Percentiles rank a stretch among this genome's conserved stretches.
phyloP scores from a whole-genome alignment of 805 yeast genomes.

The Nematodospora valgi region DNA sequence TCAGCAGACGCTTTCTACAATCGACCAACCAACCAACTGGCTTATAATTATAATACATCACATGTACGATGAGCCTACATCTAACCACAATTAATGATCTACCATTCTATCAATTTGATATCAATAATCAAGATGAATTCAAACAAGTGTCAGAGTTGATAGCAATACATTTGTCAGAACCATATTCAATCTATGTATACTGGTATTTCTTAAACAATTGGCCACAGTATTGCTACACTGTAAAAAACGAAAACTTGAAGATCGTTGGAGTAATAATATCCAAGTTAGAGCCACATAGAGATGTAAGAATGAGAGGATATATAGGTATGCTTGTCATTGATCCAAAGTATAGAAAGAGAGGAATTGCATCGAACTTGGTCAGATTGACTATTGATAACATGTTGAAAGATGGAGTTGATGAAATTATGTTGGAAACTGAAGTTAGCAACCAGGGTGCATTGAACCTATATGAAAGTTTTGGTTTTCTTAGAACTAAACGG shows the following conservation, averaged over 20 bases:
- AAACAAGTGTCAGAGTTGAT: slow-evolving; percentile 54
- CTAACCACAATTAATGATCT: slow-evolving; percentile 16
- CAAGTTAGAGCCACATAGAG: slow-evolving; percentile 73
- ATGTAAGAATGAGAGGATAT: slow-evolving; percentile 77
- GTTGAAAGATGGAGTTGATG: slow-evolving; percentile 72
- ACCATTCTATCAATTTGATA: slow-evolving; percentile 22
- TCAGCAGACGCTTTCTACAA: no score
- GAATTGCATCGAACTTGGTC: slow-evolving; percentile 78
- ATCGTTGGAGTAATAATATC: slow-evolving; percentile 85
- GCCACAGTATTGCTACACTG: slow-evolving; percentile 80
- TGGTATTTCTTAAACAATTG: slow-evolving; percentile 85
- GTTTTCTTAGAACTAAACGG: slow-evolving; percentile 71
- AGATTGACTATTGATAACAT: slow-evolving; percentile 59
- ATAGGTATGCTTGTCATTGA: slow-evolving; percentile 95
- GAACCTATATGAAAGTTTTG: slow-evolving; percentile 66
- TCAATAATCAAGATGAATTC: slow-evolving; percentile 37
- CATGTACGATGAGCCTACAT: slow-evolving; percentile 9
- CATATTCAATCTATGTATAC: slow-evolving; percentile 90
- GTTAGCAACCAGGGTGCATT: slow-evolving; percentile 73
- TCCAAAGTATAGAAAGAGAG: slow-evolving; percentile 64
- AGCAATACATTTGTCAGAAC: slow-evolving; percentile 79
- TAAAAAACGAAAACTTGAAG: slow-evolving; percentile 31
- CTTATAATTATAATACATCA: no score
- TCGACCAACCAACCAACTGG: slow-evolving; percentile 1
- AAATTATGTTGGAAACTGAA: slow-evolving; percentile 90